Evolutionary conservation across 768 basidiomycete species (phyloP).

Genomic region (Tulasnella calospora): DNA sequence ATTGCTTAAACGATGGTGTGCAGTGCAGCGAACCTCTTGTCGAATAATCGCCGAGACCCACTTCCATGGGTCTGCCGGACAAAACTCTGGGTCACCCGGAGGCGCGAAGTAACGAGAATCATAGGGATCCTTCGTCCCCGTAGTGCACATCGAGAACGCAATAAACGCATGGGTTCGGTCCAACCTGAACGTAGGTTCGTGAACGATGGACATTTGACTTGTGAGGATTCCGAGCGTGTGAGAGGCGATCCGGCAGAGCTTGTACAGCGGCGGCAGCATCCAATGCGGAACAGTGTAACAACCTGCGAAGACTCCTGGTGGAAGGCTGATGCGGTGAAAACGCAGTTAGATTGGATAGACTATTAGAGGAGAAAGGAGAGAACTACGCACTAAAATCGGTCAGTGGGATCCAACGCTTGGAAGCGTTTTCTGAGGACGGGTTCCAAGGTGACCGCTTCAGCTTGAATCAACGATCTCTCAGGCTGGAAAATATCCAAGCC

Average conservation of each 20-base stretch:
- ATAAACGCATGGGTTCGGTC: conserved; percentile 36
- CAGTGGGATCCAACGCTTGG: conserved; percentile 30
- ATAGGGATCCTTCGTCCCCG: conserved; percentile 31
- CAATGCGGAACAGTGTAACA: conserved; percentile 39
- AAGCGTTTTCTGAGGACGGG: conserved; percentile 17
- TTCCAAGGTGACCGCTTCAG: neutral
- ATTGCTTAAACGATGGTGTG: neutral
- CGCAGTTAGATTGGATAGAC: neutral
- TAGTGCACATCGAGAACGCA: conserved; percentile 40
- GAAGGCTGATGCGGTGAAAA: conserved; percentile 29
- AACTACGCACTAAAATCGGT: conserved; percentile 34
- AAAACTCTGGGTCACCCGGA: neutral
- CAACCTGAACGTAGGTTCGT: conserved; percentile 39
- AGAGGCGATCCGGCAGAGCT: conserved; percentile 37
- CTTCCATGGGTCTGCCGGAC: conserved; percentile 18
- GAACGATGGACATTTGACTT: conserved; percentile 39
- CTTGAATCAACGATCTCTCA: conserved; percentile 17
- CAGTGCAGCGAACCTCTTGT: neutral
- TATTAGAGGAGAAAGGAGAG: neutral
- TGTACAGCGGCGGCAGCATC: conserved; percentile 35
- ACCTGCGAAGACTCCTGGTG: conserved; percentile 35
- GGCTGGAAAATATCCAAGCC: conserved; percentile 22
- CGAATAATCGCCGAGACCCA: conserved; percentile 16
- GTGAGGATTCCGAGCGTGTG: conserved; percentile 37
- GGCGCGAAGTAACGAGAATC: neutral